Conservation (phyloP, 257 asterid species). For the Asclepias syriaca region DNA sequence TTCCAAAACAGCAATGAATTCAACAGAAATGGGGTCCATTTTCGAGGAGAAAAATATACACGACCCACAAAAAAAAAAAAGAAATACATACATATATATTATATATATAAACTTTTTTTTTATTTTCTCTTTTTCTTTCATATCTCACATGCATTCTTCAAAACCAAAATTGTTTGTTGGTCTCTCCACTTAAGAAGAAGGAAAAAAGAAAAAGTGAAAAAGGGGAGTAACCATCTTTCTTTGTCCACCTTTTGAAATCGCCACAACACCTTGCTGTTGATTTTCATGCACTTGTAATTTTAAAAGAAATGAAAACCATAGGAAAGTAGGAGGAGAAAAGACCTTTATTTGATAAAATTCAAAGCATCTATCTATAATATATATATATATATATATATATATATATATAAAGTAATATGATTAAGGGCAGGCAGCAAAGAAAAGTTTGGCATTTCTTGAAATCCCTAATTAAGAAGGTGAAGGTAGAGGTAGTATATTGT, state of each 20-base stretch:
- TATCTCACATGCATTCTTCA: conserved; percentile 7
- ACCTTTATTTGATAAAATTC: conserved; percentile 29
- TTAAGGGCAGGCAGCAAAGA: conserved; percentile 18
- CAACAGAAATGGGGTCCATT: conserved; percentile 21
- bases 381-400: conserved; percentile 7
- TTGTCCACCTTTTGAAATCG: conserved; percentile 26
- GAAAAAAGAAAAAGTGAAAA: conserved; percentile 19
- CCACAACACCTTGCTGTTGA: conserved; percentile 37
- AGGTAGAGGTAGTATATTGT: conserved; percentile 18
- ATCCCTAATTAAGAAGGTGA: conserved; percentile 44
- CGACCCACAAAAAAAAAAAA: background rate
- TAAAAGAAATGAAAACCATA: conserved; percentile 8
- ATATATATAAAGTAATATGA: too few relatives aligned
- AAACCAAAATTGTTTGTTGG: conserved; percentile 15
- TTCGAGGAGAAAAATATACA: conserved; percentile 7
- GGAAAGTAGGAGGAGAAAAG: conserved; percentile 13
- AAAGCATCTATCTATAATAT: conserved; percentile 17
- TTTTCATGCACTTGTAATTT: conserved; percentile 44
- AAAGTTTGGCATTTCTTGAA: conserved; percentile 47
- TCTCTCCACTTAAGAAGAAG: conserved; percentile 15
- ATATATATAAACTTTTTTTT: too few relatives aligned
- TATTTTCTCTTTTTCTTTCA: background rate
- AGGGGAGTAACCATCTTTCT: conserved; percentile 36
- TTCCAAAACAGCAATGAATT: conserved; percentile 10
- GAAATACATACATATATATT: background rate